A percentile compares a stretch with the other conserved stretches of the same genome.
These are phyloP conservation scores for Paspalum notatum DNA, from an alignment of 176 grass and related monocot species.

Conservation along the genomic window DNA sequence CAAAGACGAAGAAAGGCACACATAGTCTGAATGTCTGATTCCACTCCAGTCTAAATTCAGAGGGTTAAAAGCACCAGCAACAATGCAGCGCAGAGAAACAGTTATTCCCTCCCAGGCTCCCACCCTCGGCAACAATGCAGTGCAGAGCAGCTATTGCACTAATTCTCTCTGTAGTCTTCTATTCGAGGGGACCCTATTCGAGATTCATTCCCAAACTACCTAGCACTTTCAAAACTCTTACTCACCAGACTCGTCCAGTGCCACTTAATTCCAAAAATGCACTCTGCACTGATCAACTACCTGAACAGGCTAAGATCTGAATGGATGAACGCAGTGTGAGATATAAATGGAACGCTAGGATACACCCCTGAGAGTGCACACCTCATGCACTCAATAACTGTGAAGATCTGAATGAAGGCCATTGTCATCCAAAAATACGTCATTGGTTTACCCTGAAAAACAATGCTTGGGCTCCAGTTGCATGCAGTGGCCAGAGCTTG, in stretches of 20 bases:
- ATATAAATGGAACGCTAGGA: constrained; percentile 70
- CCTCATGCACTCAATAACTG: constrained; percentile 86
- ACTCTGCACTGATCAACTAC: constrained; percentile 37
- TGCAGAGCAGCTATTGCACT: background rate
- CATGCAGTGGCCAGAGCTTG: constrained; percentile 63
- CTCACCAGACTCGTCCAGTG: background rate
- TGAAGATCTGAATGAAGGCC: constrained; percentile 78
- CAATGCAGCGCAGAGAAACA: background rate
- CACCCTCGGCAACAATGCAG: background rate
- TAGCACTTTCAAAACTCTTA: background rate
- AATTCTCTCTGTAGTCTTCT: background rate
- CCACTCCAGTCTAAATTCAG: constrained; percentile 6
- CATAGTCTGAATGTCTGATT: background rate
- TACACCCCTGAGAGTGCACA: constrained; percentile 68
- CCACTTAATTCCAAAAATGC: constrained; percentile 29
- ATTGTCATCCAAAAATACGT: constrained; percentile 73
- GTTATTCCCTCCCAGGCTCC: background rate
- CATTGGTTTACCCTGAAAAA: constrained; percentile 68
- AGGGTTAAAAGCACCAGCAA: constrained; percentile 6
- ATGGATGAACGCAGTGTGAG: constrained; percentile 81
- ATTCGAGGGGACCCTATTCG: constrained; percentile 1
- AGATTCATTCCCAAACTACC: background rate
- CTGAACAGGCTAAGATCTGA: constrained; percentile 81
- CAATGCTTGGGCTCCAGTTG: constrained; percentile 75
- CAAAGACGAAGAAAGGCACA: too few species aligned